A percentile compares a stretch with the other conserved stretches of the same genome.
Evolutionary conservation across 805 yeast species (phyloP).

Genomic region (Wickerhamomyces kurtzmanii): DNA sequence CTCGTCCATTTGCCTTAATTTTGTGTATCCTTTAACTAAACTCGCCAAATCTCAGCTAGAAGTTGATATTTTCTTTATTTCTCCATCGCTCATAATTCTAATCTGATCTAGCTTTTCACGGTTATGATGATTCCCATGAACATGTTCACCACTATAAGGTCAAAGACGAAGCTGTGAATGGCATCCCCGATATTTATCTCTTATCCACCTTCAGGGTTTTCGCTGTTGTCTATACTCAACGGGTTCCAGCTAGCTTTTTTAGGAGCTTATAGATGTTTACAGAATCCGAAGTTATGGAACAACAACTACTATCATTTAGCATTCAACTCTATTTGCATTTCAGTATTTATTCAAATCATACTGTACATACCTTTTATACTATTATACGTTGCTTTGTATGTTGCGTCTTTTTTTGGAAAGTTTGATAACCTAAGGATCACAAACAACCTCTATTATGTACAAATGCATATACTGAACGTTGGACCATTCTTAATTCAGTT

Average conservation of each 20-base stretch:
- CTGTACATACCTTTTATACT: slow-evolving; percentile 20
- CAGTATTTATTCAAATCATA: slow-evolving; percentile 25
- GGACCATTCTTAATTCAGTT: too few relatives aligned
- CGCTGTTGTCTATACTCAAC: slow-evolving; percentile 34
- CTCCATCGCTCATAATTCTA: neutral
- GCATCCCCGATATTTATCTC: slow-evolving; percentile 52
- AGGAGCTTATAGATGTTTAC: slow-evolving; percentile 36
- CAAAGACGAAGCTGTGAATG: slow-evolving; percentile 21
- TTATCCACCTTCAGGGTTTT: slow-evolving; percentile 46
- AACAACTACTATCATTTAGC: slow-evolving; percentile 27
- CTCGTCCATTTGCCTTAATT: too few relatives aligned
- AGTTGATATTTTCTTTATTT: neutral
- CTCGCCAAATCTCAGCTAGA: neutral
- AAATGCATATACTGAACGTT: too few relatives aligned
- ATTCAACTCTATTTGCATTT: slow-evolving; percentile 23
- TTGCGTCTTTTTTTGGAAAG: too few relatives aligned
- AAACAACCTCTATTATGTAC: too few relatives aligned
- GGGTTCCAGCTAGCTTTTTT: slow-evolving; percentile 44
- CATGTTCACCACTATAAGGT: neutral
- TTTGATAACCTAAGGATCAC: too few relatives aligned
- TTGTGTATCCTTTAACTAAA: too few relatives aligned
- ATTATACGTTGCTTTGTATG: slow-evolving; percentile 29
- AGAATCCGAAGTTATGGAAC: slow-evolving; percentile 29
- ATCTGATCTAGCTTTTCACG: too few relatives aligned
- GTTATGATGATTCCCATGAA: neutral